Percentiles rank a stretch among this genome's conserved stretches.
phyloP scores from a whole-genome alignment of 805 yeast species.

The Yamadazyma paraphyllophila region DNA sequence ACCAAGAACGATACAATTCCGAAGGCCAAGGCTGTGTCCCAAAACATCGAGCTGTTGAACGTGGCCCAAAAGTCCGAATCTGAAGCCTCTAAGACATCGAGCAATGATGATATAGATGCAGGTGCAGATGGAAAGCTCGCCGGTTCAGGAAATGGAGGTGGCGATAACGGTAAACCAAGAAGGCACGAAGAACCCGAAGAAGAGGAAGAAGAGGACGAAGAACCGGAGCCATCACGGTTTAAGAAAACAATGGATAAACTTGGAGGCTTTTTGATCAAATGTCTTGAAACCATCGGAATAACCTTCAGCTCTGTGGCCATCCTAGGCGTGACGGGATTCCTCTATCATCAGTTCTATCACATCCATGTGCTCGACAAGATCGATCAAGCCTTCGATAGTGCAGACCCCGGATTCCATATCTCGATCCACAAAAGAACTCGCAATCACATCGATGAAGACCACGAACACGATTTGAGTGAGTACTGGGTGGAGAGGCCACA shows the following conservation, averaged over 20 bases:
- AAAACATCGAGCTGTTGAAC: slow-evolving; percentile 6
- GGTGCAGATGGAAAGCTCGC: too few relatives aligned
- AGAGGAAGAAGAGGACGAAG: slow-evolving; percentile 16
- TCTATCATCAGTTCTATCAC: slow-evolving; percentile 64
- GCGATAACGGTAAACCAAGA: slow-evolving; percentile 9
- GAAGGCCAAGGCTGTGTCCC: slow-evolving; percentile 10
- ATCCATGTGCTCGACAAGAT: slow-evolving; percentile 62
- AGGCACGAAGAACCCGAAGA: slow-evolving; percentile 14
- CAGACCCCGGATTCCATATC: slow-evolving; percentile 62
- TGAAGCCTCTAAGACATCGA: too few relatives aligned
- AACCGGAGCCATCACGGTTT: slow-evolving; percentile 17
- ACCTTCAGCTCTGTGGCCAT: slow-evolving; percentile 68
- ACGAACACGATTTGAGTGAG: slow-evolving; percentile 18
- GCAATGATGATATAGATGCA: too few relatives aligned
- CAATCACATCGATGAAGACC: slow-evolving; percentile 22
- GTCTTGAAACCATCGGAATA: slow-evolving; percentile 66
- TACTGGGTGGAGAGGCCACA: slow-evolving; percentile 71
- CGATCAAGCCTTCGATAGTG: slow-evolving; percentile 61
- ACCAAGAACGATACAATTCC: slow-evolving; percentile 12
- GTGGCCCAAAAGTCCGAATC: neutral
- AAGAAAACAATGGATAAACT: slow-evolving; percentile 20
- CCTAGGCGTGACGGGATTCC: slow-evolving; percentile 68
- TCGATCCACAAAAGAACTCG: slow-evolving; percentile 50
- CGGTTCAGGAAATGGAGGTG: slow-evolving; percentile 11
- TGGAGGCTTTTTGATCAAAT: slow-evolving; percentile 35